phyloP scores from a whole-genome alignment of 495 filamentous ascomycete species.

The Podospora didyma region DNA sequence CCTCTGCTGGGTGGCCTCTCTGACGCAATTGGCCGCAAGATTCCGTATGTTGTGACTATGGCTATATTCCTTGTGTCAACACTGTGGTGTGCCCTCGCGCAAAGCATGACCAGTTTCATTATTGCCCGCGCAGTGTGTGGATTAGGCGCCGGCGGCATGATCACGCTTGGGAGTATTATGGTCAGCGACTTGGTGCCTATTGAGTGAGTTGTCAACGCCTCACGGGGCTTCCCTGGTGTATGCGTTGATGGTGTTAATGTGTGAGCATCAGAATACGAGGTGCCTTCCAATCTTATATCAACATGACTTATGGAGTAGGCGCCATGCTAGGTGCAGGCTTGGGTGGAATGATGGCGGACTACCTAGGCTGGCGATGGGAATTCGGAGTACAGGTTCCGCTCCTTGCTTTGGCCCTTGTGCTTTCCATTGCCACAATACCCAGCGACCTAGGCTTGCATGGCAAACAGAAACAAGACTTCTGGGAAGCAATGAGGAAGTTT shows the following conservation, averaged over 20 bases:
- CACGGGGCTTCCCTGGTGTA: background rate
- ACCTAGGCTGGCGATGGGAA: constrained; percentile 70
- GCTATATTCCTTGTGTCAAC: constrained; percentile 62
- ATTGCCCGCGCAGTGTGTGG: constrained; percentile 69
- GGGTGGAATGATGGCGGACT: constrained; percentile 70
- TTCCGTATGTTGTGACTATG: constrained; percentile 61
- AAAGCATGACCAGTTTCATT: constrained; percentile 69
- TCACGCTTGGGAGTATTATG: constrained; percentile 69
- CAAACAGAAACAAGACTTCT: constrained; percentile 44
- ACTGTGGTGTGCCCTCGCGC: constrained; percentile 67
- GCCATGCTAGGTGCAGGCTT: constrained; percentile 65
- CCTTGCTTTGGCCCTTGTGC: constrained; percentile 55
- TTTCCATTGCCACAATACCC: constrained; percentile 57
- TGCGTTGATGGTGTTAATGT: background rate
- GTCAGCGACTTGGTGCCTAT: constrained; percentile 72
- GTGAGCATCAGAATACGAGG: constrained; percentile 50
- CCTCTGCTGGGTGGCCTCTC: constrained; percentile 69
- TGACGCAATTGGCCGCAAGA: constrained; percentile 68
- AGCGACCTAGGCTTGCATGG: constrained; percentile 52
- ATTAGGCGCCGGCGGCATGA: constrained; percentile 68
- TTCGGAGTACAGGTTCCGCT: constrained; percentile 63
- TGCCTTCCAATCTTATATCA: constrained; percentile 72
- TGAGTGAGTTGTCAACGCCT: constrained; percentile 44
- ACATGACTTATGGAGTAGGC: constrained; percentile 59
- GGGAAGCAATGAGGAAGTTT: constrained; percentile 59